phyloP scores from a whole-genome alignment of 805 yeast genomes.

The Barnettozyma siamensis region DNA sequence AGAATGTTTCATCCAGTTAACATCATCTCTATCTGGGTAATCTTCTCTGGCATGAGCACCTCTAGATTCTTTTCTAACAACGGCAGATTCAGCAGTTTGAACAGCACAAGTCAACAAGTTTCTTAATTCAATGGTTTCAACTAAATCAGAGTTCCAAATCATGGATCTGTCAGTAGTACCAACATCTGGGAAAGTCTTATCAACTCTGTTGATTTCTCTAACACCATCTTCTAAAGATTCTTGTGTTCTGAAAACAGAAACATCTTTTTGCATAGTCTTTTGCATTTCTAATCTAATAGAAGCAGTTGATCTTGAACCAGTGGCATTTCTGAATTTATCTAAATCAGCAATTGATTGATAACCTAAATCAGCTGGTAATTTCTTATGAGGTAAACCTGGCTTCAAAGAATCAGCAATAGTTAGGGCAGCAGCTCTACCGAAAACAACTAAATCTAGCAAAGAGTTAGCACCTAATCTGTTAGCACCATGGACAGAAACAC shows the following conservation, averaged over 20 bases:
- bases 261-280: constrained; percentile 92
- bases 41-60: constrained; percentile 99
- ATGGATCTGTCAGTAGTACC: constrained; percentile 92
- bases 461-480: constrained; percentile 99
- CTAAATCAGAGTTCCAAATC: constrained; percentile 98
- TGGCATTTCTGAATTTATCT: constrained; percentile 80
- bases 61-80: constrained; percentile 94
- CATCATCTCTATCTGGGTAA: constrained; percentile 93
- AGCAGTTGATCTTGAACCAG: constrained; percentile 80
- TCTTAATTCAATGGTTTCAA: constrained; percentile 93
- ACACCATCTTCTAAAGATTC: constrained; percentile 91
- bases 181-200: constrained; percentile 64
- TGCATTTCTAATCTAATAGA: constrained; percentile 90
- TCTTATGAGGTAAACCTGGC: constrained; percentile 85
- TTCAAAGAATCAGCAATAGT: constrained; percentile 78
- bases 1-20: constrained; percentile 96
- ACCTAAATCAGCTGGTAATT: constrained; percentile 82
- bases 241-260: constrained; percentile 95
- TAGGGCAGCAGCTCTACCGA: constrained; percentile 97
- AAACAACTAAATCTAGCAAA: constrained; percentile 89
- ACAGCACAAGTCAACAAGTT: constrained; percentile 95
- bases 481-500: constrained; percentile 99
- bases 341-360: constrained; percentile 84
- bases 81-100: constrained; percentile 88
- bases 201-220: constrained; percentile 65